Evolutionary conservation across 2,329 filamentous ascomycete species (phyloP), one percentile per base, ranked within the genome.

Genomic region (Didymellaceae sp.): DNA sequence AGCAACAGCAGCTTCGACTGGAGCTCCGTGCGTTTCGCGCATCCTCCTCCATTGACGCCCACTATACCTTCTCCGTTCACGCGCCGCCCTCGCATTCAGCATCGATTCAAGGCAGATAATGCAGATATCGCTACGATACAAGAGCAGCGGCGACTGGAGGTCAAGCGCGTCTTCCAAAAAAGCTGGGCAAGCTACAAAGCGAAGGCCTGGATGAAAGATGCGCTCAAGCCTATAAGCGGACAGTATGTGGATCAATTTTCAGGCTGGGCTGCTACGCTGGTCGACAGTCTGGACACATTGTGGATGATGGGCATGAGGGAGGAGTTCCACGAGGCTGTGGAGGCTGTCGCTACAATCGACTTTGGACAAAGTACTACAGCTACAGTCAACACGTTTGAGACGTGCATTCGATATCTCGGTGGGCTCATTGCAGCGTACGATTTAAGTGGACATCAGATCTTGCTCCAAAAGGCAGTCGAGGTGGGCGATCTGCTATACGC

Each of bases 371-470:
- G 84, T 21, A 73, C 78, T 11, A 79, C 86, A 39, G 69, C 74
- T 28, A 83, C 89, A 38, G 94, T 97, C 35, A 91, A 91, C n/a
- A 81, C 96, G 6, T 97, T 97, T 62, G 92, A 97, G 74, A 95
- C 91, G 0, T 90, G 87, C 9, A 97, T 97, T 66, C 85, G 92
- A 40, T 96, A 97, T 62, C 79, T 97, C 1, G 92, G 92, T 24
- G 92, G 92, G 1, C 77, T 97, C 38, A 67, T 97, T 33, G 87
- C 86, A 28, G 92, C 92, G 9, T 96, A 94, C 69, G 92, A 97
- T 75, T 80, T 97, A 46, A 91, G 88, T 44, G 88, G 83, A 54
- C 87, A 95, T 66, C 75, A 80, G 13, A 78, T 87, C 24, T 78
- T 95, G 16, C 80, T 93, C 30, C 81, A 86, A 44, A 94, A 94